These are phyloP conservation scores for Cercophora sp. DNA, from an alignment of 495 filamentous ascomycete species.

Conservation along the genomic window DNA sequence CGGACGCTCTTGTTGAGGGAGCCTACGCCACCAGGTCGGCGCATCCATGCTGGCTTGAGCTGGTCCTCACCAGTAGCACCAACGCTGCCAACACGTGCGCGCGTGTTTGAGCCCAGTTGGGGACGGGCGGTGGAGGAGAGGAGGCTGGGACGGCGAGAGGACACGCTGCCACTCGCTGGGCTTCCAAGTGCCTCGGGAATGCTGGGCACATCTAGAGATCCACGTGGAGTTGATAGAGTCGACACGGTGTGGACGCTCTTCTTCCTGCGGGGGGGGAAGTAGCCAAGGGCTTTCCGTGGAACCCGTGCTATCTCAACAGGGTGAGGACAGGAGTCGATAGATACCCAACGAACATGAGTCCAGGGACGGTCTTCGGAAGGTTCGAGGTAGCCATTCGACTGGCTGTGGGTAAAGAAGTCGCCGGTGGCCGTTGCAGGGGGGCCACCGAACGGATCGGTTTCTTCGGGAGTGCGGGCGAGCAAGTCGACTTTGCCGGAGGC, in stretches of 20 bases:
- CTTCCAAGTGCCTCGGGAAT: slow-evolving; percentile 18
- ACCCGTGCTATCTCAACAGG: slow-evolving; percentile 85
- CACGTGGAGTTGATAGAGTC: slow-evolving; percentile 56
- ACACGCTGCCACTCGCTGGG: slow-evolving; percentile 34
- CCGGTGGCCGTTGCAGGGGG: slow-evolving; percentile 18
- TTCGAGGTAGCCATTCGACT: slow-evolving; percentile 30
- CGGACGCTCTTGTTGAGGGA: slow-evolving; percentile 65
- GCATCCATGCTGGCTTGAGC: slow-evolving; percentile 51
- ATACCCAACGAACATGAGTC: slow-evolving; percentile 85
- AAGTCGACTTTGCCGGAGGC: slow-evolving; percentile 38
- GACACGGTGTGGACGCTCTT: slow-evolving; percentile 60
- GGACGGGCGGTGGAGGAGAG: slow-evolving; percentile 27
- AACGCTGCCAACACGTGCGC: slow-evolving; percentile 28
- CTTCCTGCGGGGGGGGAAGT: slow-evolving; percentile 86
- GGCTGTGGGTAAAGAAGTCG: slow-evolving; percentile 35
- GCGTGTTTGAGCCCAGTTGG: slow-evolving; percentile 21
- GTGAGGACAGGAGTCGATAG: slow-evolving; percentile 61
- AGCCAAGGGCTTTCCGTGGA: slow-evolving; percentile 74
- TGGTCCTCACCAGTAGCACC: slow-evolving; percentile 11
- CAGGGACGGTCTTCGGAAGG: slow-evolving; percentile 54
- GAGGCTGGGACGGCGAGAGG: slow-evolving; percentile 38
- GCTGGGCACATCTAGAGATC: slow-evolving; percentile 58
- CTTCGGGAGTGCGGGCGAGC: slow-evolving; percentile 42
- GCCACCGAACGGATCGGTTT: slow-evolving; percentile 22
- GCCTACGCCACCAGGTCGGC: slow-evolving; percentile 80